phyloP scores from a whole-genome alignment of 495 filamentous ascomycete species.

The Lophium mytilinum region DNA sequence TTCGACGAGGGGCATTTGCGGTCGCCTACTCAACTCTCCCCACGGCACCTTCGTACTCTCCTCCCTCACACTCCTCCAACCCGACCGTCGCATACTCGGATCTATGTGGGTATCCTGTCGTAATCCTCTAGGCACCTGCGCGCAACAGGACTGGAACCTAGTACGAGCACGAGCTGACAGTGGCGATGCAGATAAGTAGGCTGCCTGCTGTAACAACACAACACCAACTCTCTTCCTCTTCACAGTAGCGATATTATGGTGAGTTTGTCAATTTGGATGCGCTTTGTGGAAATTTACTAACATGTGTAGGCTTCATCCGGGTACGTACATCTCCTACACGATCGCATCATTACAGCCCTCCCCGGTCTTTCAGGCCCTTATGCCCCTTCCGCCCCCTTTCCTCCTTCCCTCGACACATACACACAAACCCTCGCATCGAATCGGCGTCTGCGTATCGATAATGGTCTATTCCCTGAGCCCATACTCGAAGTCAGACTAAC shows the following conservation, averaged over 20 bases:
- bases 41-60: too few relatives aligned
- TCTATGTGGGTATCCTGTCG: too few relatives aligned
- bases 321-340: slow-evolving; percentile 39
- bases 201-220: slow-evolving; percentile 7
- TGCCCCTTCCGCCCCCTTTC: neutral
- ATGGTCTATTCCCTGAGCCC: too few relatives aligned
- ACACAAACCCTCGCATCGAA: too few relatives aligned
- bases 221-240: neutral
- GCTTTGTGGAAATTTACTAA: neutral
- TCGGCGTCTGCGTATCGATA: too few relatives aligned
- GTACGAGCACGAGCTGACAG: slow-evolving; percentile 12
- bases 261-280: slow-evolving; percentile 10
- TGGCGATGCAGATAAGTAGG: slow-evolving; percentile 19
- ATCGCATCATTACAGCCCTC: neutral
- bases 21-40: too few relatives aligned
- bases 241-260: slow-evolving; percentile 18
- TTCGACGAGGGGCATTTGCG: too few relatives aligned
- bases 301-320: slow-evolving; percentile 56
- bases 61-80: too few relatives aligned
- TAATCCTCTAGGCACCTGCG: neutral
- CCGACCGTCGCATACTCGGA: too few relatives aligned
- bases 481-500: neutral
- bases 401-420: neutral
- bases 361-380: neutral
- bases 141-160: too few relatives aligned